Percentiles rank a stretch among this genome's conserved stretches.
These are phyloP conservation scores for Kwoniella bestiolae DNA, from an alignment of 768 basidiomycete species.

Conservation along the genomic window DNA sequence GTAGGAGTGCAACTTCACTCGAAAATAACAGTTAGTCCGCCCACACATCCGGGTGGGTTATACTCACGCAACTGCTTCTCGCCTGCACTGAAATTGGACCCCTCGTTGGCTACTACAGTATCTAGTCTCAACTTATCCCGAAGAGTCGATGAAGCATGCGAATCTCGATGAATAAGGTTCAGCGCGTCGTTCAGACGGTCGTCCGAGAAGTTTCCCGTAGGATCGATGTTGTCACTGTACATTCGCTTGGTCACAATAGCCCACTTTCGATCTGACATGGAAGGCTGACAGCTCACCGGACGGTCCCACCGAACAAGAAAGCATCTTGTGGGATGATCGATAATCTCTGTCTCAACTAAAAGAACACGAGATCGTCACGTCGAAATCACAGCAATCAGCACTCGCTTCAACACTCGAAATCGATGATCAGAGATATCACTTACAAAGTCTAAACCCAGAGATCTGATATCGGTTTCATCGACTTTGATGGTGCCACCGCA, in stretches of 20 bases:
- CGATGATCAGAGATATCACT: slow-evolving; percentile 19
- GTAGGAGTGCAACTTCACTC: slow-evolving; percentile 66
- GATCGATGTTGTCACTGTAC: slow-evolving; percentile 63
- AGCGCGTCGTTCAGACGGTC: slow-evolving; percentile 68
- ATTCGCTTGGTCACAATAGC: not conserved
- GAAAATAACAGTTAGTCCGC: too few relatives aligned
- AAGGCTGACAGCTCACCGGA: slow-evolving; percentile 22
- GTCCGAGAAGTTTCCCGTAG: slow-evolving; percentile 64
- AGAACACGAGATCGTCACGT: not conserved
- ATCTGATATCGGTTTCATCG: slow-evolving; percentile 59
- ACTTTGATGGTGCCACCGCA: slow-evolving; percentile 63
- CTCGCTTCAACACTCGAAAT: slow-evolving; percentile 64
- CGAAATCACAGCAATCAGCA: not conserved
- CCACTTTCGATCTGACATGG: not conserved
- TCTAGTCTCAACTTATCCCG: slow-evolving; percentile 70
- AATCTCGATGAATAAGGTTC: slow-evolving; percentile 63
- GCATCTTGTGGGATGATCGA: slow-evolving; percentile 73
- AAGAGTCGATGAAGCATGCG: slow-evolving; percentile 57
- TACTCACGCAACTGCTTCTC: slow-evolving; percentile 64
- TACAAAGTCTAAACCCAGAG: slow-evolving; percentile 64
- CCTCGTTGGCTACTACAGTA: slow-evolving; percentile 68
- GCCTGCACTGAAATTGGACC: slow-evolving; percentile 69
- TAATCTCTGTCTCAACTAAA: slow-evolving; percentile 62
- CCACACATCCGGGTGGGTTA: too few relatives aligned
- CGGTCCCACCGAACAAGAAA: slow-evolving; percentile 61